Evolutionary conservation across 2,329 filamentous ascomycete species (phyloP), one percentile per base, ranked within the genome.

Genomic region (Elsinoe necatrix): DNA sequence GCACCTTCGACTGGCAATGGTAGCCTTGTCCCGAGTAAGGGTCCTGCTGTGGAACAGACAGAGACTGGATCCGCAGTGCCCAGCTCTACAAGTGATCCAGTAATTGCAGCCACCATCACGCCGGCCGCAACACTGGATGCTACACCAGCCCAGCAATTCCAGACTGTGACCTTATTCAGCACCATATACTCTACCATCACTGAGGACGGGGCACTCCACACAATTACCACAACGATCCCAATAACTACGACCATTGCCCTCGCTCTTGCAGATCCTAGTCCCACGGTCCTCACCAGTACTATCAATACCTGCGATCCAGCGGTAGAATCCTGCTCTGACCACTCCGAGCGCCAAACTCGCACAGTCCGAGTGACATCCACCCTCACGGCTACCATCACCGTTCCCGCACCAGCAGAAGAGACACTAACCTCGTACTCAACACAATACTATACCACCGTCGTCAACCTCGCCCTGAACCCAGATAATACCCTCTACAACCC

Each of bases 81-180:
- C 4, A 37, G 16, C n/a, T 21, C 48, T 1, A 37, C n/a, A 1
- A 14, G 3, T 7, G 12, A 29, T 20, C 48, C 47, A 54, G 56
- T 55, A 54, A 55, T 35, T 43, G 51, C 12, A 18, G 20, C 29
- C 42, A 48, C 8, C 27, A 25, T 35, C 34, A 60, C 34, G 52
- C 50, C 56, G 56, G 58, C 58, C 23, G 29, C 55, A 47, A 43
- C 39, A 37, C 54, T 23, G 56, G 51, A 45, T 51, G 56, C 16
- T 21, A 23, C 34, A 1, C 51, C 29, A 52, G 42, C 4, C 27
- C 48, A 52, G 48, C 31, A 39, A 4, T 52, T 39, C n/a, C 23
- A 41, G 27, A 56, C 42, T 2, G 27, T 45, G 20, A 56, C 54
- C 20, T 4, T 56, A 18, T 12, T 47, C 29, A 47, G 20, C 21